phyloP scores from a whole-genome alignment of 1,139 yeast genomes.

The Blastobotrys serpentis region DNA sequence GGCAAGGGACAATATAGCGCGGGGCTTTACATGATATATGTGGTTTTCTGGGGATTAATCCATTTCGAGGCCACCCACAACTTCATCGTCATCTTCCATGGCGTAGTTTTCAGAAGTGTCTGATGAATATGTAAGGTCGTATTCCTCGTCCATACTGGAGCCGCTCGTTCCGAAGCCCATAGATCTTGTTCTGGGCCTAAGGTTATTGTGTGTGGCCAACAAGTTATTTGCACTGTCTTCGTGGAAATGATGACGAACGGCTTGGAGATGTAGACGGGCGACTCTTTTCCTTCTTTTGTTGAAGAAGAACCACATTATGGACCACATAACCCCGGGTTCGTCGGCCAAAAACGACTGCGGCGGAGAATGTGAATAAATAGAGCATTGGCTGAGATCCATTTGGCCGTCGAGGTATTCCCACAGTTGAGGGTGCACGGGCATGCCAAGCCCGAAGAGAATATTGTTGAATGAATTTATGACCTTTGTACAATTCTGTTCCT shows the following conservation, averaged over 20 bases:
- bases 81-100: constrained; percentile 15
- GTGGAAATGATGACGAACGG: constrained; percentile 33
- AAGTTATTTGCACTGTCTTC: constrained; percentile 7
- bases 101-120: constrained; percentile 16
- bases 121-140: constrained; percentile 44
- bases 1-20: too few species aligned
- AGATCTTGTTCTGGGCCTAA: constrained; percentile 26
- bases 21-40: too few species aligned
- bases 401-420: constrained; percentile 89
- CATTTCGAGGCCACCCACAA: constrained; percentile 44
- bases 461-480: constrained; percentile 77
- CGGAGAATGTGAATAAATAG: constrained; percentile 75
- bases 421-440: constrained; percentile 55
- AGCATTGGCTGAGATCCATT: constrained; percentile 77
- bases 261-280: constrained; percentile 66
- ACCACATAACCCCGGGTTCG: constrained; percentile 83
- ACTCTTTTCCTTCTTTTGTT: constrained; percentile 90
- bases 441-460: constrained; percentile 76
- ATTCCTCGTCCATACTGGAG: constrained; percentile 43
- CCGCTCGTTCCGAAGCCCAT: constrained; percentile 25
- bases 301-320: constrained; percentile 87
- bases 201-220: constrained; percentile 15
- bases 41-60: too few species aligned
- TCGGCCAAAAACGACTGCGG: constrained; percentile 74
- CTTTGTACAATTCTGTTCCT: constrained; percentile 49